Evolutionary conservation across 2,329 filamentous ascomycete genomes (phyloP), one percentile per base, ranked within the genome.

Genomic region (Talaromyces sp.): DNA sequence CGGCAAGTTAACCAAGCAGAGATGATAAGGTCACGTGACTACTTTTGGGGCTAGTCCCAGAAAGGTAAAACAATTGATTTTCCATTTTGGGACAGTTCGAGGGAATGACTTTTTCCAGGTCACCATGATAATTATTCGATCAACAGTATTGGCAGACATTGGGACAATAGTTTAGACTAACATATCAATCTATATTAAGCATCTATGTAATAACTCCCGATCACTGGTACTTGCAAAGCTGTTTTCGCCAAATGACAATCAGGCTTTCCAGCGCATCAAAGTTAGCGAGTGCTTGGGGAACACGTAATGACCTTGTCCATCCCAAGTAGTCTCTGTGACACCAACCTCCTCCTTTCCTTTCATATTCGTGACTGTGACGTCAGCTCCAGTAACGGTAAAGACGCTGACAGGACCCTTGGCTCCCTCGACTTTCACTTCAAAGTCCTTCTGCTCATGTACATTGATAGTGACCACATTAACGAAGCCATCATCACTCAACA

Each of bases 381-480:
- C 78, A 1, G 81, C 76, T 0, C 87, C 89, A 1, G 84, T 84
- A 15, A 93, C 86, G 0, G 82, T 87, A 72, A 86, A 89, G 3
- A 91, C 87, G 31, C 85, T 72, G 0, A 91, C 85, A 1, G 83
- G 77, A 1, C 77, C 78, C 0, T 70, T 71, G 0, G 87, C 74
- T 0, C 89, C 89, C 47, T 84, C 81, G n/a, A 92, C 69, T 51
- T 84, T 80, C 0, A 85, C 85, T 67, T 85, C 81, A 63, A 89
- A 88, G 64, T 83, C 85, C 68, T 84, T 81, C 8, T 83, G 82
- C 68, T 89, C 86, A 67, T 84, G 82, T 34, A 92, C 84, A 74
- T 95, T 95, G 17, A 92, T 89, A 0, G 93, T 90, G 2, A 85
- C 90, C 68, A 94, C 70, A 68, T 82, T 89, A 1, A 89, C 81